Percentiles rank a stretch among this genome's conserved stretches.
phyloP scores from a whole-genome alignment of 805 yeast species.

The Yarrowia sp. region DNA sequence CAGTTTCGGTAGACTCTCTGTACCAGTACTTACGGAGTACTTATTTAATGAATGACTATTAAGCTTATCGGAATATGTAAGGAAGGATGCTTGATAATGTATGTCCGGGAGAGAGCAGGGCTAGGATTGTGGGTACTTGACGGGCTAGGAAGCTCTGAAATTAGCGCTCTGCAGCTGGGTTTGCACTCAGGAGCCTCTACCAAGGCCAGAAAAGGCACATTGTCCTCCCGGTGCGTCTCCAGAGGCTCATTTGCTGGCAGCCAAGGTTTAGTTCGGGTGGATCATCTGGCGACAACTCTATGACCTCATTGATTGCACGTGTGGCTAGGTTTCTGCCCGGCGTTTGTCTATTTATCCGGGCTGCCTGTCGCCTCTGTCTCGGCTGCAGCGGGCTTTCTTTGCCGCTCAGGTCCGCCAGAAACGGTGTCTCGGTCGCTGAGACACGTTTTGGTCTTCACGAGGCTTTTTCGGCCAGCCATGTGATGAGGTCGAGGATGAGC shows the following conservation, averaged over 20 bases:
- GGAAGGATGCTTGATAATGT: neutral
- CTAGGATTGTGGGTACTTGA: too few relatives aligned
- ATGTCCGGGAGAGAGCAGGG: neutral
- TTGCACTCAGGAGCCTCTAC: too few relatives aligned
- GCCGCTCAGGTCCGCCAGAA: neutral
- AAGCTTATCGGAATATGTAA: slow-evolving; percentile 9
- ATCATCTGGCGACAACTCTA: neutral
- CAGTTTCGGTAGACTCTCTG: neutral
- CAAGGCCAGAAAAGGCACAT: too few relatives aligned
- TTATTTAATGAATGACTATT: neutral
- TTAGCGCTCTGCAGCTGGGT: too few relatives aligned
- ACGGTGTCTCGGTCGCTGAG: neutral
- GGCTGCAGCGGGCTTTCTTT: neutral
- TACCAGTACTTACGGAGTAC: neutral
- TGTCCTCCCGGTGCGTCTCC: too few relatives aligned
- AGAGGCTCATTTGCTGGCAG: too few relatives aligned
- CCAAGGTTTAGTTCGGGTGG: too few relatives aligned
- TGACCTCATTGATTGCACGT: neutral
- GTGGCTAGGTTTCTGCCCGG: slow-evolving; percentile 13
- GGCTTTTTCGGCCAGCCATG: neutral
- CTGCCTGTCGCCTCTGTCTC: neutral
- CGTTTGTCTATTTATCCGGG: neutral
- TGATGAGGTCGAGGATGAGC: neutral
- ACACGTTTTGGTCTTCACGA: slow-evolving; percentile 6
- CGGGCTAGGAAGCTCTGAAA: too few relatives aligned